Evolutionary conservation across 441 rosid species (phyloP), one percentile per base, ranked within the genome.

Genomic region (Flueggea neowawraea): DNA sequence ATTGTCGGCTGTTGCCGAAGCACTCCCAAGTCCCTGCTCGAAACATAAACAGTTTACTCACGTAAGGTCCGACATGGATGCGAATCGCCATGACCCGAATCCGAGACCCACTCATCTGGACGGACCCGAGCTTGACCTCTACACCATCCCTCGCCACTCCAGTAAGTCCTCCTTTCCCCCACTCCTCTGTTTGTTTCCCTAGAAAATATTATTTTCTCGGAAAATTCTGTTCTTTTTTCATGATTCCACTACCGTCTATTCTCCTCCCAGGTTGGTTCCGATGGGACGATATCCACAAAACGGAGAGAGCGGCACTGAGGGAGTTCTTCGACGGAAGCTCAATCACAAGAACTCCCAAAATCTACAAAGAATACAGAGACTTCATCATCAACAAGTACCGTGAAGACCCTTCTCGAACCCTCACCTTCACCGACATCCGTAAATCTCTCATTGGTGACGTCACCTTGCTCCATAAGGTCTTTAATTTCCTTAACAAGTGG

Each of bases 241-340:
- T 45, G 33, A 22, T 22, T 22, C 28, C 28, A 22, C 28, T 22
- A 2, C 28, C 28, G 28, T 22, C 28, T 22, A 22, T 22, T 22
- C 28, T 17, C 15, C 48, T 62, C 16, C 5, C 68, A 87, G 97
- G 93, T 73, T 94, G 98, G 97, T 94, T 94, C 69, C 63, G 77
- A 44, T 94, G 98, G 98, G 87, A 83, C 65, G 95, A 90, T 39
- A 90, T 94, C 60, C 95, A 94, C 82, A 91, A 89, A 63, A 87
- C 80, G 0, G 99, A 95, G 75, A 78, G 90, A 70, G 64, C 64
- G 47, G 87, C 81, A 31, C 69, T 95, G 56, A 80, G 66, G 60
- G 97, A 91, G 63, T 95, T 91, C 79, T 95, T 89, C 81, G 90
- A 78, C 58, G 89, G 88, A 55, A 82, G 80, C 73, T 91, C 99